phyloP scores from a whole-genome alignment of 2,329 filamentous ascomycete genomes.

The Alternaria ventricosa region DNA sequence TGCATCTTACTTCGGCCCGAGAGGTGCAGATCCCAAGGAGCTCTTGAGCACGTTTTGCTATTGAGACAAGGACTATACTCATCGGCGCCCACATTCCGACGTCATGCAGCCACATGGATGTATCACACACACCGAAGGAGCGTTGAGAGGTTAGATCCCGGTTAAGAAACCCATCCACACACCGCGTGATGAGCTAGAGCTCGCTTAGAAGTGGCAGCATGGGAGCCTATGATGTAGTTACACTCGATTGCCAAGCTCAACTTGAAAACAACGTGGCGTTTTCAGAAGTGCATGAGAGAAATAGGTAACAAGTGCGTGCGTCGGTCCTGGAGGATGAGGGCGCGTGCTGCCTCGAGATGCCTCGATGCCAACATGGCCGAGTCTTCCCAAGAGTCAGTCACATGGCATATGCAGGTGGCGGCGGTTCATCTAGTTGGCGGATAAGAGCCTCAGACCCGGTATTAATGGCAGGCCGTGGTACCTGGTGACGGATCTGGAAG shows the following conservation, averaged over 20 bases:
- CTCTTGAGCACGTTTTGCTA: background rate
- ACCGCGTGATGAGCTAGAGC: slow-evolving; percentile 20
- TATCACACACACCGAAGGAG: slow-evolving; percentile 16
- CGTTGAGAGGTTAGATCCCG: slow-evolving; percentile 17
- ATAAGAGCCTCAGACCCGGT: slow-evolving; percentile 4
- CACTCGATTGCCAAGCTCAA: slow-evolving; percentile 14
- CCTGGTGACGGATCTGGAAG: slow-evolving; percentile 29
- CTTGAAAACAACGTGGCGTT: background rate
- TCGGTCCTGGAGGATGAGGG: background rate
- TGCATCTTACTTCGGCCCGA: slow-evolving; percentile 7
- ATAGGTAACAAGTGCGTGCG: background rate
- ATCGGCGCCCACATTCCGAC: background rate
- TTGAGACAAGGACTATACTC: background rate
- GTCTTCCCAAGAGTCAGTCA: background rate
- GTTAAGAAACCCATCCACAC: slow-evolving; percentile 9
- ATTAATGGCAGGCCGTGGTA: slow-evolving; percentile 6
- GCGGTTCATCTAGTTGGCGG: slow-evolving; percentile 4
- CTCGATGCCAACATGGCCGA: background rate
- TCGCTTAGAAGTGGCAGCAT: slow-evolving; percentile 20
- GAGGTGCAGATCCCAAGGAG: background rate
- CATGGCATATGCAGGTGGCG: background rate
- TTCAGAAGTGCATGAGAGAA: background rate
- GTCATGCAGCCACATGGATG: slow-evolving; percentile 25
- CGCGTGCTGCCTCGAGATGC: background rate
- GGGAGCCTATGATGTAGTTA: slow-evolving; percentile 22